Evolutionary conservation across 768 basidiomycete species (phyloP), one percentile per base, ranked within the genome.

Genomic region (Lentinula boryana): DNA sequence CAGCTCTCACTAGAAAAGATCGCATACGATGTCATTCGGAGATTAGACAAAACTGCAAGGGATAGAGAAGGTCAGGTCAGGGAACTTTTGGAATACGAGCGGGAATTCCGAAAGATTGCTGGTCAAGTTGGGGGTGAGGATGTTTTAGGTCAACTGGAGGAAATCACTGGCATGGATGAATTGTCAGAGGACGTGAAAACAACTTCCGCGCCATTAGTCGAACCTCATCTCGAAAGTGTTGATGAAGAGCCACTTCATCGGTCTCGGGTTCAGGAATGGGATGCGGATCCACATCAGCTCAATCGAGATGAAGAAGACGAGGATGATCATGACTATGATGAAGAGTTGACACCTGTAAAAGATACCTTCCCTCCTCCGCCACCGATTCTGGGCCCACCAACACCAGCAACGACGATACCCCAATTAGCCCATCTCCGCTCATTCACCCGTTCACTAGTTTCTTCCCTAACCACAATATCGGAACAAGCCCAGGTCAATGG

Each of bases 401-500:
- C 89, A 4, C 80, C 87, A 27, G 79, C 83, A 12, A 76, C 76
- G 50, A 78, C 86, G 0, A 78, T 91, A 51, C 79, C 85, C 1
- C 87, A 90, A 60, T 78, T 95, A 53, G 77, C 83, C 2, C 80
- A 89, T 64, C 77, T 94, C 60, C 87, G 92, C 46, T 80, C 84
- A 23, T 81, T 85, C 69, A 95, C 93, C 0, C 71, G 85, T 8
- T 88, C 90, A 8, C 82, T 94, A 56, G 85, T 89, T 50, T 75
- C 86, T 23, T 88, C 91, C 10, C 80, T 95, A 49, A 81, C 86
- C 2, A 83, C 85, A 36, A 84, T 94, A 64, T 91, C 89, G 27
- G 93, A 95, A 67, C 90, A 93, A 62, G 89, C 91, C 13, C 93
- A 95, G 69, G 91, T 93, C 54, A 92, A 93, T 67, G 85, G 87